Evolutionary conservation across 495 filamentous ascomycete genomes (phyloP), one percentile per base, ranked within the genome.

Genomic region (Pseudomonodictys pantanalensis): DNA sequence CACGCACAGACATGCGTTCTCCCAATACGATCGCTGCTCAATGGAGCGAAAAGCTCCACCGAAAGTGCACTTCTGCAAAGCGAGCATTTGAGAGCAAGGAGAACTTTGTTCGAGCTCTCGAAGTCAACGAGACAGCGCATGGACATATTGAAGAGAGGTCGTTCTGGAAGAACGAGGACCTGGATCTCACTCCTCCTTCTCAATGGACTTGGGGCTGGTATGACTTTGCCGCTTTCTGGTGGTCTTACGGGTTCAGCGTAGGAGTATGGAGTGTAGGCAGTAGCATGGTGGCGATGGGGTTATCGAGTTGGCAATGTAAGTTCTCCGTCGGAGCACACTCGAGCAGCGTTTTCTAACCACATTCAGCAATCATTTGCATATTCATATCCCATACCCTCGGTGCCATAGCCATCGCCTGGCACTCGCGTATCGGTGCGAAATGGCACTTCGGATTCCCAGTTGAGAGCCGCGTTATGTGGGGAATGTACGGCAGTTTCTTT

Each of bases 121-220:
- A 49, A 22, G 45, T 49, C 45, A 26, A 49, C 18, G 45, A 49
- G 28, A 49, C 45, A 29, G 45, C 45, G 12, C 45, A 49, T 18
- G 45, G 45, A 4, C 45, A 23, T 10, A 49, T 4, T 18, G 45
- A 49, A 49, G 45, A 49, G 24, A 12, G 45, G 12, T 24, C 8
- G 8, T 49, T 49, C 45, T 49, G 45, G 45, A 49, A 49, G 45
- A 49, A 49, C 18, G 45, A 49, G 23, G 45, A 49, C 24, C 45
- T 49, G 6, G 45, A 49, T 18, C 24, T 49, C 12, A 49, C 45
- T 24, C 45, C 45, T 10, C 45, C 45, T 15, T 24, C 45, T 6
- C 45, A 49, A 29, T 49, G 45, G 45, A 49, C 45, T 5, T 49
- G 45, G 45, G 45, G 45, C 10, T 49, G 45, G 45, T 49, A 29